These are phyloP conservation scores for Epichloe glyceriae DNA, from an alignment of 2,329 filamentous ascomycete species.

Conservation along the genomic window DNA sequence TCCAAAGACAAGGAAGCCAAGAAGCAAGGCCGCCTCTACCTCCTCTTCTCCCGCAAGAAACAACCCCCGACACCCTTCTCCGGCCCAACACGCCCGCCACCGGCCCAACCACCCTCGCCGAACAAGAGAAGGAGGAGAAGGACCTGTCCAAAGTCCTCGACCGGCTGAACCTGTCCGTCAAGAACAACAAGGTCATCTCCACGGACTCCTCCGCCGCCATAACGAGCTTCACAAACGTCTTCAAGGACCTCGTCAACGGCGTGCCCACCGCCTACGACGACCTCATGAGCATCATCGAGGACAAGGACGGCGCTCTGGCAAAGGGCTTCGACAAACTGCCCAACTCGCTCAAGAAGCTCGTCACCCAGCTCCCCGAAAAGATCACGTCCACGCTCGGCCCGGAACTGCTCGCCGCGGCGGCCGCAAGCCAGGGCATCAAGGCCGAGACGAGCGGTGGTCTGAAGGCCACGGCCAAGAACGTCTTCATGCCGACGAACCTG, in stretches of 20 bases:
- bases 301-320: conserved; percentile 47
- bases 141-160: conserved; percentile 74
- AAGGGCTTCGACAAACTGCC: conserved; percentile 57
- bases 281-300: conserved; percentile 51
- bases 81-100: conserved; percentile 7
- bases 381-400: conserved; percentile 64
- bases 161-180: conserved; percentile 67
- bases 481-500: conserved; percentile 58
- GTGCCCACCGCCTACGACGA: conserved; percentile 90
- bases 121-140: conserved; percentile 41
- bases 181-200: conserved; percentile 79
- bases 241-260: conserved; percentile 85
- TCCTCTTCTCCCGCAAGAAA: conserved; percentile 24
- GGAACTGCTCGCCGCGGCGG: conserved; percentile 67
- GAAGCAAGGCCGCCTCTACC: conserved; percentile 22
- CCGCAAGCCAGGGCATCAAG: conserved; percentile 57
- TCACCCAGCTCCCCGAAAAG: conserved; percentile 73
- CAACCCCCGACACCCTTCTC: conserved; percentile 23
- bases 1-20: conserved; percentile 20
- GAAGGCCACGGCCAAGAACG: conserved; percentile 50
- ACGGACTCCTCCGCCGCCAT: conserved; percentile 72
- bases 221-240: conserved; percentile 72
- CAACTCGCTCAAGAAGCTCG: conserved; percentile 68
- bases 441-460: conserved; percentile 41
- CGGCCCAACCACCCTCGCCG: conserved; percentile 25